phyloP scores from a whole-genome alignment of 2,329 filamentous ascomycete genomes.

The Sporothrix curviconia region DNA sequence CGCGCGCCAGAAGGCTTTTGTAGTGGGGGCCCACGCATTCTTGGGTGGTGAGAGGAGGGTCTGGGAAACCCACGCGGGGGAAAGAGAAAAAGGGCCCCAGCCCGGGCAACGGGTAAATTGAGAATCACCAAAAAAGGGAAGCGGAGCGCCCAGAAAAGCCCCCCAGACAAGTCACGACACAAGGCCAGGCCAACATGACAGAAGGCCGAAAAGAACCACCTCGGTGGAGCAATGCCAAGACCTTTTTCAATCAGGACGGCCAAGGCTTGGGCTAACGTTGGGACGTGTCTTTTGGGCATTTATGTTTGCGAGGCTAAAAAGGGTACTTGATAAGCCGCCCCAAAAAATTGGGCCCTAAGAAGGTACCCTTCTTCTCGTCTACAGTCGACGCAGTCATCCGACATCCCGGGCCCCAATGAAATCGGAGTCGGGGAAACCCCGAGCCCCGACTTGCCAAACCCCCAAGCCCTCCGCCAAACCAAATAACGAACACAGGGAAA shows the following conservation, averaged over 20 bases:
- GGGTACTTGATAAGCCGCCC: not conserved
- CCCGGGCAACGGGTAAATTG: not conserved
- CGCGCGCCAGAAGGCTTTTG: no score
- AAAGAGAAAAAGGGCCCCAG: not conserved
- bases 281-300: constrained; percentile 8
- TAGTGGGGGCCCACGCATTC: no score
- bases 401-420: constrained; percentile 12
- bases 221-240: constrained; percentile 20
- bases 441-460: constrained; percentile 20
- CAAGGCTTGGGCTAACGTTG: constrained; percentile 17
- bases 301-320: not conserved
- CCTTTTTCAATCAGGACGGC: constrained; percentile 17
- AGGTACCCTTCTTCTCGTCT: not conserved
- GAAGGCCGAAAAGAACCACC: not conserved
- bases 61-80: no score
- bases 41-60: no score
- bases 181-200: constrained; percentile 1
- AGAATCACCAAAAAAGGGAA: constrained; percentile 10
- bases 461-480: constrained; percentile 16
- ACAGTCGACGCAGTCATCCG: not conserved
- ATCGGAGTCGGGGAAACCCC: not conserved
- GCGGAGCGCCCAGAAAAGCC: not conserved
- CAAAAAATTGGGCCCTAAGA: not conserved
- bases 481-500: constrained; percentile 12
- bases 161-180: not conserved